Conservation (phyloP, 768 basidiomycete species). For the Crassisporium funariophilum region DNA sequence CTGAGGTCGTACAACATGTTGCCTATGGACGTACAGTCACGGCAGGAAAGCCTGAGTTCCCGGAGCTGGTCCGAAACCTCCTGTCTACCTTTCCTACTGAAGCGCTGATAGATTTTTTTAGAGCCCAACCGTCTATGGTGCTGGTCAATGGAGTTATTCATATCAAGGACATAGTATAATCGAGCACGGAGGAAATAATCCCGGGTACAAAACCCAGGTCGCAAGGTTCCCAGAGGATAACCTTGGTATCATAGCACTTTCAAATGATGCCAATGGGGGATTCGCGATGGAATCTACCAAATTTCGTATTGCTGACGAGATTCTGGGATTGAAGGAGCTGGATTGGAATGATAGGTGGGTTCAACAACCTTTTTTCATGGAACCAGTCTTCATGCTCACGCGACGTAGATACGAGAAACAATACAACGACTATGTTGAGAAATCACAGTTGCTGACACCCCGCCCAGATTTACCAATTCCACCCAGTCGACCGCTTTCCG, state of each 20-base stretch:
- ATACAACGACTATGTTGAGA: conserved; percentile 19
- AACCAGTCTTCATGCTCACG: background rate
- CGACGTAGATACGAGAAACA: conserved; percentile 29
- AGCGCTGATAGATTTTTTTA: too few species aligned
- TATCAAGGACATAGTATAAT: conserved; percentile 45
- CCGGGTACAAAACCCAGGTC: conserved; percentile 35
- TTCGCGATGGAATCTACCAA: conserved; percentile 38
- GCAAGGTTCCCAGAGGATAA: conserved; percentile 38
- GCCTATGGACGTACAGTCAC: conserved; percentile 37
- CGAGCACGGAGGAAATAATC: conserved; percentile 45
- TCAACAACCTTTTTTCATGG: background rate
- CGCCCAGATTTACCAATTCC: conserved; percentile 23
- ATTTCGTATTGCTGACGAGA: conserved; percentile 39
- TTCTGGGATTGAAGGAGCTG: conserved; percentile 32
- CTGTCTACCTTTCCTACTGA: background rate
- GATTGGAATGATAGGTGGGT: conserved; percentile 42
- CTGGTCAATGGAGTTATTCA: conserved; percentile 39
- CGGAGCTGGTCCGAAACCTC: conserved; percentile 32
- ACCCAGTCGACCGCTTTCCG: conserved; percentile 22
- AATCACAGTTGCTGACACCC: conserved; percentile 24
- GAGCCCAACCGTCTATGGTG: conserved; percentile 43
- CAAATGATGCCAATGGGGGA: conserved; percentile 41
- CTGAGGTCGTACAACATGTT: conserved; percentile 36
- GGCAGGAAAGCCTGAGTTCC: conserved; percentile 35
- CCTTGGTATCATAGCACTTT: conserved; percentile 40